These are phyloP conservation scores for Auxenochlorella pyrenoidosa DNA, from an alignment of 139 green algal genomes.

Conservation along the genomic window DNA sequence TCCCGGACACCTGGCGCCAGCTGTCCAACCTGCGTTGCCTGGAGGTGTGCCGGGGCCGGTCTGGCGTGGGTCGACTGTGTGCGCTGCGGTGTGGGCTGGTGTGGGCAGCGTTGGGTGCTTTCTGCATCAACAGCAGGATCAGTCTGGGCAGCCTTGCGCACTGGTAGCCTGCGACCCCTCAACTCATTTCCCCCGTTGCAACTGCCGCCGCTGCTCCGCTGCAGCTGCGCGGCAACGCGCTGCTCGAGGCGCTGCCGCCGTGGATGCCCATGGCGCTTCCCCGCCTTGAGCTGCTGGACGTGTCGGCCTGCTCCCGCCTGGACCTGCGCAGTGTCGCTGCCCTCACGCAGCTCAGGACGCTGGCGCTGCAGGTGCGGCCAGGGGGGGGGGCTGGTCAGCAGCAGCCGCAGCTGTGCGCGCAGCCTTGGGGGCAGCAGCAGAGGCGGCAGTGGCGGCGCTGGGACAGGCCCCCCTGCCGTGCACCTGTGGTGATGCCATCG, in stretches of 20 bases:
- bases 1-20: conserved; percentile 50
- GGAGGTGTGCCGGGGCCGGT: not conserved
- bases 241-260: conserved; percentile 28
- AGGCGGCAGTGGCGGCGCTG: too few relatives aligned
- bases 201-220: too few relatives aligned
- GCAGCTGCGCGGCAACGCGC: conserved; percentile 29
- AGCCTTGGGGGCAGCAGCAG: too few relatives aligned
- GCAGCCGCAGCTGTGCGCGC: too few relatives aligned
- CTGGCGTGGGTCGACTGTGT: too few relatives aligned
- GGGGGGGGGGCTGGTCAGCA: not conserved
- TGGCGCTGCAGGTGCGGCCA: conserved; percentile 56
- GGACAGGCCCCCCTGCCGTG: too few relatives aligned
- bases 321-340: conserved; percentile 37
- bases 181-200: too few relatives aligned
- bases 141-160: too few relatives aligned
- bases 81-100: too few relatives aligned
- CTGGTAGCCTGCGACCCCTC: not conserved
- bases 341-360: conserved; percentile 53
- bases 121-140: too few relatives aligned
- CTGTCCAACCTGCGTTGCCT: conserved; percentile 32
- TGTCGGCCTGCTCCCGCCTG: conserved; percentile 46
- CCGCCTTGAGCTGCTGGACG: conserved; percentile 29
- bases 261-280: conserved; percentile 31
- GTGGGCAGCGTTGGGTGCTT: too few relatives aligned
- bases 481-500: too few relatives aligned